These are phyloP conservation scores for Collybiopsis luxurians DNA, from an alignment of 768 basidiomycete species.

Conservation along the genomic window DNA sequence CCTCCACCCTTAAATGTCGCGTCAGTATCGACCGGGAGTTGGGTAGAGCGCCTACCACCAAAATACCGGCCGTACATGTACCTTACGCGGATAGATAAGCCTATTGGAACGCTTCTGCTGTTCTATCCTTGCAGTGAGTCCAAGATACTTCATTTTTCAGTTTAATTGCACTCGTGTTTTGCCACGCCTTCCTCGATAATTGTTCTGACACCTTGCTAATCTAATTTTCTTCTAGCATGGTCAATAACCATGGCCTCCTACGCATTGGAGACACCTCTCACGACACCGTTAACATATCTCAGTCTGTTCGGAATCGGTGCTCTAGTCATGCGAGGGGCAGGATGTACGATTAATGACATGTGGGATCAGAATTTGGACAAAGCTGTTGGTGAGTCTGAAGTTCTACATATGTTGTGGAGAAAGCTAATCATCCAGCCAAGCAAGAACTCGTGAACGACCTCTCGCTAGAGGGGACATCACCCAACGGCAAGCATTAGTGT, in stretches of 20 bases:
- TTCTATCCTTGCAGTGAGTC: slow-evolving; percentile 92
- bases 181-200: no score
- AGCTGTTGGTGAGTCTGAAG: slow-evolving; percentile 77
- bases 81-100: slow-evolving; percentile 90
- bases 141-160: not conserved
- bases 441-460: slow-evolving; percentile 84
- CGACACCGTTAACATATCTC: slow-evolving; percentile 71
- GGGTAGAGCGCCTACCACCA: slow-evolving; percentile 65
- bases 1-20: no score
- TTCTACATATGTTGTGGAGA: not conserved
- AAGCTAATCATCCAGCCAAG: slow-evolving; percentile 35
- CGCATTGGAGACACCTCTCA: slow-evolving; percentile 62
- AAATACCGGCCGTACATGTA: slow-evolving; percentile 75
- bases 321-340: slow-evolving; percentile 94
- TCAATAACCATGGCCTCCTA: slow-evolving; percentile 97
- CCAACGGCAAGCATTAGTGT: slow-evolving; percentile 68
- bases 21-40: slow-evolving; percentile 26
- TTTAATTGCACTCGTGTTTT: no score
- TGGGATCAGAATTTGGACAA: slow-evolving; percentile 94
- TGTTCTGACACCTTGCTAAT: no score
- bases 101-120: slow-evolving; percentile 88
- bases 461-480: slow-evolving; percentile 83
- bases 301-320: slow-evolving; percentile 88
- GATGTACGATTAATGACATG: slow-evolving; percentile 98
- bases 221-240: no score